A percentile compares a stretch with the other conserved stretches of the same genome.
phyloP scores from a whole-genome alignment of 2,329 filamentous ascomycete species.

The Cladosporium sp. region DNA sequence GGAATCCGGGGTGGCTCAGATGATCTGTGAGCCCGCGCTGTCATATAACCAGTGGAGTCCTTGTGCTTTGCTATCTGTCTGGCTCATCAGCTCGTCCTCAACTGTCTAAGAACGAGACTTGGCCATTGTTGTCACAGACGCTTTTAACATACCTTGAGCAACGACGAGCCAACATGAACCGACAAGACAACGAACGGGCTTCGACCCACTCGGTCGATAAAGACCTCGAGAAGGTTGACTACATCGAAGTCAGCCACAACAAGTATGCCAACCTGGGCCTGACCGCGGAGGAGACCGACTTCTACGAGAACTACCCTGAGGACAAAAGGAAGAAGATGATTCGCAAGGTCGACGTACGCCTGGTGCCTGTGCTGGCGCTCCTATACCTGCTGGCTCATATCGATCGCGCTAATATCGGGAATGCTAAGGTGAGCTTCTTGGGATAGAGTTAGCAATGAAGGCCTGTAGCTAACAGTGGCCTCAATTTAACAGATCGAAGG shows the following conservation, averaged over 20 bases:
- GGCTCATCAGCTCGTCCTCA: background rate
- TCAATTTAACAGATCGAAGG: slow-evolving; percentile 22
- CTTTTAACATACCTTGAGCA: no score
- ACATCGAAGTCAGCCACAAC: slow-evolving; percentile 15
- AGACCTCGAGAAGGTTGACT: slow-evolving; percentile 16
- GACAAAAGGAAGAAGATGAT: slow-evolving; percentile 32
- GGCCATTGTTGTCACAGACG: background rate
- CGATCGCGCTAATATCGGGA: slow-evolving; percentile 38
- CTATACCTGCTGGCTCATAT: slow-evolving; percentile 42
- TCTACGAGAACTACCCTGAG: slow-evolving; percentile 17
- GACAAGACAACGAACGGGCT: slow-evolving; percentile 1
- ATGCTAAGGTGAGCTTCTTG: slow-evolving; percentile 25
- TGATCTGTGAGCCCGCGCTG: background rate
- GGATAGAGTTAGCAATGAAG: background rate
- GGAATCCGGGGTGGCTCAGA: background rate
- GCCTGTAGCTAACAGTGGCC: background rate
- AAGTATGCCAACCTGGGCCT: slow-evolving; percentile 21
- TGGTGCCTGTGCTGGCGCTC: slow-evolving; percentile 44
- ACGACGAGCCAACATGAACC: background rate
- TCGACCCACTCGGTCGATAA: slow-evolving; percentile 18
- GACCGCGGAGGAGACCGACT: slow-evolving; percentile 18
- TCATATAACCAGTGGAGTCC: background rate
- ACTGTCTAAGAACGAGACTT: background rate
- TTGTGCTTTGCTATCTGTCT: background rate
- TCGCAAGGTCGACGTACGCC: slow-evolving; percentile 43